phyloP scores from a whole-genome alignment of 1,284 basidiomycete species.

The Fomitopsis betulina region DNA sequence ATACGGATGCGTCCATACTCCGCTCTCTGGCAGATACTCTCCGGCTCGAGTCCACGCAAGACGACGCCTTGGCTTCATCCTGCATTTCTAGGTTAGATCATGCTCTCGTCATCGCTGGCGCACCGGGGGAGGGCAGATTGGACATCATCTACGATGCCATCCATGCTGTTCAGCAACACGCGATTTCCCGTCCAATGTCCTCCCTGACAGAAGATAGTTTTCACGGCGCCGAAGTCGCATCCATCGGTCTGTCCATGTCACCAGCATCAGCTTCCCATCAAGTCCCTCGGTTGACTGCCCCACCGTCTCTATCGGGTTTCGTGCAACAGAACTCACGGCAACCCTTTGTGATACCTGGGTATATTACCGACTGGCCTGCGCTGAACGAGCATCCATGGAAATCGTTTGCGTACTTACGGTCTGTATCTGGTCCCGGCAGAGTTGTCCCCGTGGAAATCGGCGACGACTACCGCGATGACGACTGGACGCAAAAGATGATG shows the following conservation, averaged over 20 bases:
- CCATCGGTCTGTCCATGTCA: neutral
- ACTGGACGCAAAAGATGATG: constrained; percentile 84
- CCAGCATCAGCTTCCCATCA: constrained; percentile 6
- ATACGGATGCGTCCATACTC: constrained; percentile 62
- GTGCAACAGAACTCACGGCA: constrained; percentile 25
- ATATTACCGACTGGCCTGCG: constrained; percentile 67
- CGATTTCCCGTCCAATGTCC: neutral
- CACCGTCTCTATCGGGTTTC: constrained; percentile 58
- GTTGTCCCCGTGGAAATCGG: constrained; percentile 92
- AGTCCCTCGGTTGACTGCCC: constrained; percentile 34
- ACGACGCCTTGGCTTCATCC: constrained; percentile 22
- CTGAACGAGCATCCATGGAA: constrained; percentile 64
- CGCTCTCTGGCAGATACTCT: constrained; percentile 40
- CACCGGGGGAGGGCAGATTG: constrained; percentile 56
- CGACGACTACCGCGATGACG: constrained; percentile 71
- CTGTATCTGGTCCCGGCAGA: constrained; percentile 70
- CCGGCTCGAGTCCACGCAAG: constrained; percentile 19
- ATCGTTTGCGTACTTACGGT: constrained; percentile 63
- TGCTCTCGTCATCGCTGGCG: constrained; percentile 83
- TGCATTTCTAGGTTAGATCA: constrained; percentile 66
- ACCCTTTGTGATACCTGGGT: constrained; percentile 76
- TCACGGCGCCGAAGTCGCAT: neutral
- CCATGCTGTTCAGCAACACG: constrained; percentile 33
- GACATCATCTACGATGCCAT: constrained; percentile 65
- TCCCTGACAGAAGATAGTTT: neutral